phyloP scores from a whole-genome alignment of 257 asterid species.

The Agastache rugosa region DNA sequence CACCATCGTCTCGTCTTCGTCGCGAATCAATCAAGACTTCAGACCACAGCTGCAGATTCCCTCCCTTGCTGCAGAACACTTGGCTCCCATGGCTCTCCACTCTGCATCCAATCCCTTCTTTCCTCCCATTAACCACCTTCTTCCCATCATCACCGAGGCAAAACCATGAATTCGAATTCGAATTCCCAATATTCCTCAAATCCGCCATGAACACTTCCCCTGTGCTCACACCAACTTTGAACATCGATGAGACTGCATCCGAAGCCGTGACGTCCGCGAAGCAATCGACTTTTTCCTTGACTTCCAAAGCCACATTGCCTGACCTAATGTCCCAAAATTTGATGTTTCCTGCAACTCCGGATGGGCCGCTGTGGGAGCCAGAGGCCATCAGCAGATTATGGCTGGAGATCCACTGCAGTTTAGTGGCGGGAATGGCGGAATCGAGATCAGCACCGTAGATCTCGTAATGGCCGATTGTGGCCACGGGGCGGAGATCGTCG shows the following conservation, averaged over 20 bases:
- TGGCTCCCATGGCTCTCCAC: constrained; percentile 85
- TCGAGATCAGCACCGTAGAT: constrained; percentile 88
- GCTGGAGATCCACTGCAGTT: constrained; percentile 69
- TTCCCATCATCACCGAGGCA: constrained; percentile 68
- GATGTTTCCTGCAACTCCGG: constrained; percentile 81
- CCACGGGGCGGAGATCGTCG: constrained; percentile 56
- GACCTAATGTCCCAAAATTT: constrained; percentile 88
- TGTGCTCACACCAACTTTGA: constrained; percentile 84
- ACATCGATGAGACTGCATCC: constrained; percentile 51
- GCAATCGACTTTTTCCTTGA: constrained; percentile 80
- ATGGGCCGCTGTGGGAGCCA: constrained; percentile 91
- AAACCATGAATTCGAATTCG: constrained; percentile 50
- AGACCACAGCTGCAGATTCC: constrained; percentile 80
- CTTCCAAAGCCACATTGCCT: constrained; percentile 69
- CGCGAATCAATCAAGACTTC: constrained; percentile 64
- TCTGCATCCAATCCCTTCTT: constrained; percentile 77
- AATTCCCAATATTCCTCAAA: constrained; percentile 66
- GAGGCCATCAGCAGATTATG: constrained; percentile 92
- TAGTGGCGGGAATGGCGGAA: constrained; percentile 93
- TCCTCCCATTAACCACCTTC: constrained; percentile 70
- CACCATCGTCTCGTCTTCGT: constrained; percentile 22
- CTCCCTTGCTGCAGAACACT: constrained; percentile 79
- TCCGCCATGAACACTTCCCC: constrained; percentile 80
- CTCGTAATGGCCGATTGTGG: constrained; percentile 76
- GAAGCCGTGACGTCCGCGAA: constrained; percentile 81